phyloP scores from a whole-genome alignment of 1,284 basidiomycete species.

The Flammula alnicola region DNA sequence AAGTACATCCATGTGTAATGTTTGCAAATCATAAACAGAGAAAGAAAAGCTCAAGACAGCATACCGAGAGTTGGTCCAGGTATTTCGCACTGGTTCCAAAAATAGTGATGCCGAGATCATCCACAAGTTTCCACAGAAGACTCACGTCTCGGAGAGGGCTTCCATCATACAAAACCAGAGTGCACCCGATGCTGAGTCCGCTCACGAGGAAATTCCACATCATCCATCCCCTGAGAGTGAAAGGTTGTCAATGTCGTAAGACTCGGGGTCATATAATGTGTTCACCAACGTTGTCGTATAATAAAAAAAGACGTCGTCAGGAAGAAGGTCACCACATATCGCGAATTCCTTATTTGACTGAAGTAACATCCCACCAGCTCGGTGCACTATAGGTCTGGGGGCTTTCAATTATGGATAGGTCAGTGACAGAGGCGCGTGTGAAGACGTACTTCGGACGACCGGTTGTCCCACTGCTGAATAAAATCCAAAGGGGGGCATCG shows the following conservation, averaged over 20 bases:
- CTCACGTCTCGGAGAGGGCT: constrained; percentile 77
- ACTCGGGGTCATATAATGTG: constrained; percentile 16
- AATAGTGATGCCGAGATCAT: constrained; percentile 76
- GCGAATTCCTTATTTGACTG: constrained; percentile 83
- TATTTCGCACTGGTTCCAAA: constrained; percentile 88
- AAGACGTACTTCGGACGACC: constrained; percentile 65
- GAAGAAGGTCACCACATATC: constrained; percentile 74
- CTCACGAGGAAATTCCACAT: constrained; percentile 86
- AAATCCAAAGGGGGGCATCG: constrained; percentile 86
- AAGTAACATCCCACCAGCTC: constrained; percentile 86
- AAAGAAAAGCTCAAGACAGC: constrained; percentile 27
- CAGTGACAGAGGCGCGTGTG: constrained; percentile 6
- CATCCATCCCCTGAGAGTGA: constrained; percentile 73
- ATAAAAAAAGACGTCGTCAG: constrained; percentile 84
- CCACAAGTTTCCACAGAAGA: constrained; percentile 76
- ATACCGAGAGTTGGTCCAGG: constrained; percentile 76
- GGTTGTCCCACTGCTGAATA: constrained; percentile 88
- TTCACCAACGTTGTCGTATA: constrained; percentile 81
- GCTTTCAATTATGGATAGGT: constrained; percentile 17
- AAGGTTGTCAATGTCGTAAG: constrained; percentile 19
- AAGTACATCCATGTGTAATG: background rate
- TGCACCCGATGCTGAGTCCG: constrained; percentile 72
- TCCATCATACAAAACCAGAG: constrained; percentile 84
- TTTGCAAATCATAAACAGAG: background rate
- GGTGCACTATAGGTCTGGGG: constrained; percentile 79